Base-by-base conservation (phyloP, 495 filamentous ascomycete species). In the Podospora pseudopauciseta region DNA sequence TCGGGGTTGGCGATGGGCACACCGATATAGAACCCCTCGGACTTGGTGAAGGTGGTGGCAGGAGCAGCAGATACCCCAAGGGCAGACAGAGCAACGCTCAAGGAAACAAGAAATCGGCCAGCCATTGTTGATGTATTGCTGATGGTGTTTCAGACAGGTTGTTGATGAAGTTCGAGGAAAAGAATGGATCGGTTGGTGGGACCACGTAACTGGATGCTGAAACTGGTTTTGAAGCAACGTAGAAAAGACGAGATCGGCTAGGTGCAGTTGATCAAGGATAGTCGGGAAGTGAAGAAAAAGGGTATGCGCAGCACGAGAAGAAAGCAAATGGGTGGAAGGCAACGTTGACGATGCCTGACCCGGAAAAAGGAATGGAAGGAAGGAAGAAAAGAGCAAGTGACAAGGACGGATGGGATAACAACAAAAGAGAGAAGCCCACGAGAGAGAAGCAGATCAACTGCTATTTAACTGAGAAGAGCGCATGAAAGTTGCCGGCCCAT, bases 1-100 rank as follows among this genome's bases (percentile, higher is more conserved):
- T 80, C 66, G 0, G 77, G 75, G 69, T 85, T 85, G 71, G 75
- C 76, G 67, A 86, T 70, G 67, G 82, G 81, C 18, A 81, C 74
- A 15, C 78, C 81, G 53, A 85, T 57, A 72, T 71, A 73, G 71
- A 74, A 53, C 53, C 66, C 59, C 28, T 72, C 63, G 58, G 71
- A 23, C 69, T 76, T 66, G 71, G 23, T 32, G 70, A 72, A 49
- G 19, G 66, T 56, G 30, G 78, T 77, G 39, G 39, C 11, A 27
- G 68, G 60, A 19, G 76, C 75, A 34, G 79, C 76, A 28, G 79
- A 69, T 7, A 79, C 75, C 19, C 72, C 70, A 58, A 79, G 63
- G 60, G 71, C 65, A 9, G 77, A 69, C 66, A 82, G 75, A 62
- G 80, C 70, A 56, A 70, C 60, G 60, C 72, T 65, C 59, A 81